Evolutionary conservation across 495 filamentous ascomycete species (phyloP).

Genomic region (Entonaema liquescens): DNA sequence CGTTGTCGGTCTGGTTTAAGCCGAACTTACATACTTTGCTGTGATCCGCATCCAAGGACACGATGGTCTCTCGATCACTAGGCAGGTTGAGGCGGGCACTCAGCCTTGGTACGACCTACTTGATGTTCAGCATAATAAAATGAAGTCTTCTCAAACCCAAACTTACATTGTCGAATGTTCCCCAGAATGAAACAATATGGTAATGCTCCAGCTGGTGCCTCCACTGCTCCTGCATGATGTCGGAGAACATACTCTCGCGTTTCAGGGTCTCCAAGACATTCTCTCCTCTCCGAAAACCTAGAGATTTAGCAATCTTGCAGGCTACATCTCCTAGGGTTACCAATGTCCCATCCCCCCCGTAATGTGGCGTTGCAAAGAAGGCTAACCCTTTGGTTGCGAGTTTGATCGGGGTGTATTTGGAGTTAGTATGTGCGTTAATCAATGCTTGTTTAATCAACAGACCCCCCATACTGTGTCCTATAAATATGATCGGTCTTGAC

Average conservation of each 20-base stretch:
- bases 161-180: background rate
- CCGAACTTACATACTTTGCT: background rate
- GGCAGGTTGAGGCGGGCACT: background rate
- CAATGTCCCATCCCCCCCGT: background rate
- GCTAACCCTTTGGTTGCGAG: background rate
- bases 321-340: background rate
- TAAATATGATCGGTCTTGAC: conserved; percentile 33
- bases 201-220: background rate
- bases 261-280: background rate
- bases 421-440: conserved; percentile 33
- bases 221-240: background rate
- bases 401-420: background rate
- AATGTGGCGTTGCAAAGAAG: background rate
- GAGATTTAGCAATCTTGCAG: background rate
- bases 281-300: background rate
- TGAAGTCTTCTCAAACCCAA: background rate
- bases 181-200: background rate
- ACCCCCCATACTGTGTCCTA: conserved; percentile 39
- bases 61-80: background rate
- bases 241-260: background rate
- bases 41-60: background rate
- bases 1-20: background rate
- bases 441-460: conserved; percentile 38
- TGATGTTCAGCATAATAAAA: background rate
- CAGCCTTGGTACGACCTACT: background rate